These are phyloP conservation scores for Eutrema heterophyllum DNA, from an alignment of 345 rosid species.

Conservation along the genomic window DNA sequence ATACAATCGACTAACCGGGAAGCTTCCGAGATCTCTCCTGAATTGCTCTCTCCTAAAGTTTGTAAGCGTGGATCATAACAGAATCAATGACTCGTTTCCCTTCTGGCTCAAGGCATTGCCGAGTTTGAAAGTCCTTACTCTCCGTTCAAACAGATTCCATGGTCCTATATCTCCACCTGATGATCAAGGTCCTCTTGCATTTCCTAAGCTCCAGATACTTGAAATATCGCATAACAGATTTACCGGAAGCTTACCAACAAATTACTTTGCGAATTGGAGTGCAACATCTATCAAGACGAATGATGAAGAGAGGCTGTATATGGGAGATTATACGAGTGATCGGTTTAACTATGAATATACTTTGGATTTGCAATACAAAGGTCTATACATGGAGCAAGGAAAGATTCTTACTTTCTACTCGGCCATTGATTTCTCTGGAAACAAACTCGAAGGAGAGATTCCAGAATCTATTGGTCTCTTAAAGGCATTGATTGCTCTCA, in stretches of 20 bases:
- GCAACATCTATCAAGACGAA: background rate
- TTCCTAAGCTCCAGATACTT: background rate
- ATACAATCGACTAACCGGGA: constrained; percentile 16
- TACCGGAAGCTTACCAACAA: constrained; percentile 9
- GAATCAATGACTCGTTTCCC: background rate
- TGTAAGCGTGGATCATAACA: background rate
- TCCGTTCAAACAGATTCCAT: constrained; percentile 18
- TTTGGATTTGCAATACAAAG: constrained; percentile 27
- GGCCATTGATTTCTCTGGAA: constrained; percentile 30
- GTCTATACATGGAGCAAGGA: constrained; percentile 32
- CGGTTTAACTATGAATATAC: background rate
- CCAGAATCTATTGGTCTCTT: constrained; percentile 26
- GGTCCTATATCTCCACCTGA: background rate
- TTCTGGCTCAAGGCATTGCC: constrained; percentile 25
- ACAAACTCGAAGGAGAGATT: constrained; percentile 14
- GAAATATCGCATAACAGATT: constrained; percentile 1
- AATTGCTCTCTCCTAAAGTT: background rate
- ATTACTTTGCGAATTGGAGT: constrained; percentile 24
- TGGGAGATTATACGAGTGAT: constrained; percentile 16
- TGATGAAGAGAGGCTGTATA: constrained; percentile 23
- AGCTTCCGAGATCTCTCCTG: background rate
- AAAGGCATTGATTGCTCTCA: constrained; percentile 21
- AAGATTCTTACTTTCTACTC: background rate
- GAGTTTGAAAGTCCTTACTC: constrained; percentile 16
- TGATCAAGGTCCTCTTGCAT: background rate